Percentiles rank a stretch among this genome's conserved stretches.
phyloP scores from a whole-genome alignment of 176 grass and related monocot genomes.

The maize (Zea mays) region Zm-B73-REFERENCE-NAM-5.0 NC_050096.1:67927501-67928000 shows the following conservation, averaged over 20 bases:
- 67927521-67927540: too few relatives aligned
- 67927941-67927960: not conserved
- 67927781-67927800: not conserved
- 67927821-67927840: not conserved
- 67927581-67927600: too few relatives aligned
- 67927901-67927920: not conserved
- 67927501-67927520: too few relatives aligned
- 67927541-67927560: too few relatives aligned
- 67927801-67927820: not conserved
- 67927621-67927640: not conserved
- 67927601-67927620: too few relatives aligned
- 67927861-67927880: not conserved
- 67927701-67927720: not conserved
- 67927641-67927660: not conserved
- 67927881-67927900: not conserved
- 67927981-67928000: too few relatives aligned
- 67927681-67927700: not conserved
- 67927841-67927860: not conserved
- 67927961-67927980: not conserved
- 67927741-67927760: not conserved
- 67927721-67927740: not conserved
- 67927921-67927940: not conserved
- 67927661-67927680: not conserved
- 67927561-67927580: too few relatives aligned
- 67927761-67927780: not conserved